Evolutionary conservation across 2,329 filamentous ascomycete species (phyloP).

Genomic region (Laburnicola sp.): DNA sequence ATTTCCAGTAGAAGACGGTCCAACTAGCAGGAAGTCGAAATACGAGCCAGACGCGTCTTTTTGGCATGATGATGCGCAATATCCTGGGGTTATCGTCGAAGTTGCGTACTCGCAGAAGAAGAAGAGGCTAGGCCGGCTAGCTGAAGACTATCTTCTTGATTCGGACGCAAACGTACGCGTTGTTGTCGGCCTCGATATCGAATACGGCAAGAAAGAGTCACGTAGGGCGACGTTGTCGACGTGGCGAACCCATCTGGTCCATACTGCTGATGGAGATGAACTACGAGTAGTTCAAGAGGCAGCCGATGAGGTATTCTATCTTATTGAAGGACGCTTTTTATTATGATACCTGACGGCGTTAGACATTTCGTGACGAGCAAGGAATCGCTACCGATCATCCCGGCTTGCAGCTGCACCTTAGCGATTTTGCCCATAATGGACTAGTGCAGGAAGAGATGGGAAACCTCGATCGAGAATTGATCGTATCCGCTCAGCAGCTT

Average conservation of each 20-base stretch:
- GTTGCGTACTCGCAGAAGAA: slow-evolving; percentile 19
- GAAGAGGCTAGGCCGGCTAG: slow-evolving; percentile 13
- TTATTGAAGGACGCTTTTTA: background rate
- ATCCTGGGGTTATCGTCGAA: background rate
- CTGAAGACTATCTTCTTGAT: slow-evolving; percentile 23
- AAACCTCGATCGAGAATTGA: background rate
- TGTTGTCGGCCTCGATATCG: slow-evolving; percentile 20
- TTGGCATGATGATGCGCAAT: slow-evolving; percentile 16
- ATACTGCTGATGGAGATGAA: slow-evolving; percentile 2
- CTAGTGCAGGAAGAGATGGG: slow-evolving; percentile 1
- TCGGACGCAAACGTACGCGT: slow-evolving; percentile 18
- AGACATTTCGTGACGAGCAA: slow-evolving; percentile 23
- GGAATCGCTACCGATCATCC: slow-evolving; percentile 5
- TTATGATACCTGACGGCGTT: slow-evolving; percentile 6
- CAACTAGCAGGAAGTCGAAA: slow-evolving; percentile 12
- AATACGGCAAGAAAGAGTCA: slow-evolving; percentile 16
- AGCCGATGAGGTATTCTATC: slow-evolving; percentile 14
- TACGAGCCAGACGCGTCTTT: slow-evolving; percentile 19
- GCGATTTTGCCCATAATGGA: slow-evolving; percentile 27
- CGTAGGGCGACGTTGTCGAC: slow-evolving; percentile 14
- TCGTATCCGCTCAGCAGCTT: slow-evolving; percentile 3
- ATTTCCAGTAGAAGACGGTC: slow-evolving; percentile 9
- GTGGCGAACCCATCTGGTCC: slow-evolving; percentile 12
- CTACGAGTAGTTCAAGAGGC: slow-evolving; percentile 7
- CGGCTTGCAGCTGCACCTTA: slow-evolving; percentile 8